Evolutionary conservation across 352 stramenopile genomes (phyloP).

Genomic region (Phytopythium sindhum): DNA sequence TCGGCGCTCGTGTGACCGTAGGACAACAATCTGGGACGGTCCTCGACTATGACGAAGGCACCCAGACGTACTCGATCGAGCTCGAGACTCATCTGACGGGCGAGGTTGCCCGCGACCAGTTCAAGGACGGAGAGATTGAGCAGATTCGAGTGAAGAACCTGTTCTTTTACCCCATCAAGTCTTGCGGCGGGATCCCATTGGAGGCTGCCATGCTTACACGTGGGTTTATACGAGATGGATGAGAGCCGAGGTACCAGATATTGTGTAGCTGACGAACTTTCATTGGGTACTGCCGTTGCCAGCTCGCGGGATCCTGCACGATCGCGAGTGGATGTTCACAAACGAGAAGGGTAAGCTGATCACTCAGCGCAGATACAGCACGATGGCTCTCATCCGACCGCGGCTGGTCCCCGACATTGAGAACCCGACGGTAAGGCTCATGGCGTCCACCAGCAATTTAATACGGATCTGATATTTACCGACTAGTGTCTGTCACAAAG

Average conservation of each 20-base stretch:
- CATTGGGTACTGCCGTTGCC: not conserved
- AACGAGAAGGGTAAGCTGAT: constrained; percentile 45
- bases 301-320: constrained; percentile 33
- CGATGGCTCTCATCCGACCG: constrained; percentile 47
- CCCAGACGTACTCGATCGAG: constrained; percentile 17
- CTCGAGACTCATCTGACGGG: not conserved
- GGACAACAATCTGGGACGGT: constrained; percentile 11
- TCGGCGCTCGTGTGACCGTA: constrained; percentile 10
- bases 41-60: constrained; percentile 11
- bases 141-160: constrained; percentile 24
- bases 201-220: constrained; percentile 27
- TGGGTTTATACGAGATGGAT: not conserved
- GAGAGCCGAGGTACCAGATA: no score
- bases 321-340: constrained; percentile 57
- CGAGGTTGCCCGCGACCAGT: not conserved
- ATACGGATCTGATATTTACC: not conserved
- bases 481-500: constrained; percentile 10
- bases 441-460: not conserved
- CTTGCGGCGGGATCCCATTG: constrained; percentile 40
- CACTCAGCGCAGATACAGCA: constrained; percentile 40
- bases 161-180: constrained; percentile 67
- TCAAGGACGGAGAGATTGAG: constrained; percentile 13
- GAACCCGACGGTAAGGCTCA: constrained; percentile 24
- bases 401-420: constrained; percentile 27
- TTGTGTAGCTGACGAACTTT: not conserved